Evolutionary conservation across 495 filamentous ascomycete genomes (phyloP).

Genomic region (Melanomma pulvis-pyrius): DNA sequence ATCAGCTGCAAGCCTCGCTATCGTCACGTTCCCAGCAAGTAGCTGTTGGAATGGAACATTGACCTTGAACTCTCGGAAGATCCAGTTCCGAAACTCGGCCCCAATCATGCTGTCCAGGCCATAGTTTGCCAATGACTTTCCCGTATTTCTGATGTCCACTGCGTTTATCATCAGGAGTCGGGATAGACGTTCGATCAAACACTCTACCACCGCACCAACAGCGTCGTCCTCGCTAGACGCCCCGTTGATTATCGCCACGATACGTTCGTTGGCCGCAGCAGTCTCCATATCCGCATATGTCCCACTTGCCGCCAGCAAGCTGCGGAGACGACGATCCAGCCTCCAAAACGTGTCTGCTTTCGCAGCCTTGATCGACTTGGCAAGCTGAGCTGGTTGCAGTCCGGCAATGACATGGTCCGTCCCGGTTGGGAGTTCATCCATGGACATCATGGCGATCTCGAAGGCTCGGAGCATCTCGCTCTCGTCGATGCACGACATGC

Average conservation of each 20-base stretch:
- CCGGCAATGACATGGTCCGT: conserved; percentile 9
- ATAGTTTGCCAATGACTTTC: not conserved
- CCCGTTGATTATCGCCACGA: no score
- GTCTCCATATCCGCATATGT: not conserved
- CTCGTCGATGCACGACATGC: conserved; percentile 17
- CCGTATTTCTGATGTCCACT: conserved; percentile 3
- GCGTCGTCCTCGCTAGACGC: not conserved
- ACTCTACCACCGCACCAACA: conserved; percentile 18
- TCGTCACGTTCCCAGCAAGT: conserved; percentile 6
- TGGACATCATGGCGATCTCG: conserved; percentile 9
- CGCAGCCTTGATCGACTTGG: not conserved
- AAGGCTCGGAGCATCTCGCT: conserved; percentile 6
- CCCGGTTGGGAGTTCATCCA: not conserved
- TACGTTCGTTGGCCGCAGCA: not conserved
- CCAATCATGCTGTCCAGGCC: conserved; percentile 24
- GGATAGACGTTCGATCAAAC: conserved; percentile 42
- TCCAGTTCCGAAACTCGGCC: conserved; percentile 17
- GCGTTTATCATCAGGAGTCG: conserved; percentile 15
- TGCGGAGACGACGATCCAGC: conserved; percentile 5
- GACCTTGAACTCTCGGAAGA: conserved; percentile 6
- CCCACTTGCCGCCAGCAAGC: not conserved
- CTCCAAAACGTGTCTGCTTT: conserved; percentile 23
- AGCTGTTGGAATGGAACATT: conserved; percentile 9
- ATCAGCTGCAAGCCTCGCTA: conserved; percentile 1
- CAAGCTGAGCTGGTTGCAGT: conserved; percentile 36